A percentile compares a stretch with the other conserved stretches of the same genome.
These are phyloP conservation scores for Nitzschia sp. DNA, from an alignment of 108 stramenopile species.

Conservation along the genomic window DNA sequence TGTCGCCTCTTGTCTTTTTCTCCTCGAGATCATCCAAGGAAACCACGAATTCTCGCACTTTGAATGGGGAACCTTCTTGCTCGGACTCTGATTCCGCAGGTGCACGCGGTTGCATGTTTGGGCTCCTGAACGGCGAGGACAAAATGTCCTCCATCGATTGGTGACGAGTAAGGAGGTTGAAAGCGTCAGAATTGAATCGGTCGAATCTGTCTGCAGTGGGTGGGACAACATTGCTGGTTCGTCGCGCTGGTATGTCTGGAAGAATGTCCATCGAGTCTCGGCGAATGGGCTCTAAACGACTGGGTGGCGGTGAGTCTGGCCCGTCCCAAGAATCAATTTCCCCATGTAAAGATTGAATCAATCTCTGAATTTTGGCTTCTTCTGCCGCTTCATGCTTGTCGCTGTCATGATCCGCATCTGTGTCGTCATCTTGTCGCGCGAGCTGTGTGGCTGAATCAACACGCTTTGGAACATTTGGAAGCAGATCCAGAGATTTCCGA, in stretches of 20 bases:
- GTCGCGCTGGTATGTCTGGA: constrained; percentile 1
- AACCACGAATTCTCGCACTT: constrained; percentile 1
- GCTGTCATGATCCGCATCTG: neutral
- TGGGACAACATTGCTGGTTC: neutral
- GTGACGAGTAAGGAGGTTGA: neutral
- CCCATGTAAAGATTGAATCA: neutral
- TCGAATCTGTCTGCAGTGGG: neutral
- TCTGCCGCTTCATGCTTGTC: neutral
- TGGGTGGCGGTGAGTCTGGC: neutral
- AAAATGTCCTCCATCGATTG: constrained; percentile 3
- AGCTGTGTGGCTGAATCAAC: neutral
- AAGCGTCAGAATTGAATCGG: neutral
- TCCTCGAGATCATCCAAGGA: constrained; percentile 7
- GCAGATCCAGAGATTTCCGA: constrained; percentile 10
- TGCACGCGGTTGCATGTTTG: neutral
- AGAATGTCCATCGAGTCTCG: constrained; percentile 7
- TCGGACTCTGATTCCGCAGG: constrained; percentile 2
- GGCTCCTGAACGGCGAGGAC: neutral
- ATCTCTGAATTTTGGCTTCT: constrained; percentile 3
- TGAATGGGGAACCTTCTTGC: neutral
- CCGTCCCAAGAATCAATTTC: neutral
- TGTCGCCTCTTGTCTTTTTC: neutral
- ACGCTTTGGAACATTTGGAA: constrained; percentile 12
- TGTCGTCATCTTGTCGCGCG: neutral
- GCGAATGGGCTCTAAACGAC: neutral